Conservation (phyloP, 331 rosid genomes). For the Pyracantha coccinea region DNA sequence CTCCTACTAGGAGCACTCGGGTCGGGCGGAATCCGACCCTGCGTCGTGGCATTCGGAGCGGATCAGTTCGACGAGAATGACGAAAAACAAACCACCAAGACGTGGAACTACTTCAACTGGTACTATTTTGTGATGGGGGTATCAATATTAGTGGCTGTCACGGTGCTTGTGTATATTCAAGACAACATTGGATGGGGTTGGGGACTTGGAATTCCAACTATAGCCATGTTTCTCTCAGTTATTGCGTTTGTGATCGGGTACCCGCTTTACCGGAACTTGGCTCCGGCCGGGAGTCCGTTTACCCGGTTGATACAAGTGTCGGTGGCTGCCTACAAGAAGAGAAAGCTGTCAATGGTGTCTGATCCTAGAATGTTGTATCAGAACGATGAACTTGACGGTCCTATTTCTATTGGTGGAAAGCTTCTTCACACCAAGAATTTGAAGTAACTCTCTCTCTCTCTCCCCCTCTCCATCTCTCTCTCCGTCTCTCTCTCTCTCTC, state of each 20-base stretch:
- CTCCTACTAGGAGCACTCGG: slow-evolving; percentile 60
- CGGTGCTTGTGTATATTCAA: slow-evolving; percentile 83
- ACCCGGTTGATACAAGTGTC: slow-evolving; percentile 65
- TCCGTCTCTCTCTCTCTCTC: background rate
- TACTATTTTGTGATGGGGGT: slow-evolving; percentile 85
- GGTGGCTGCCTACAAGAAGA: slow-evolving; percentile 66
- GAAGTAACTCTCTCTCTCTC: slow-evolving; percentile 33
- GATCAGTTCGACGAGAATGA: slow-evolving; percentile 84
- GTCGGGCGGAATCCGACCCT: slow-evolving; percentile 97
- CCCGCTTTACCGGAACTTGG: slow-evolving; percentile 71
- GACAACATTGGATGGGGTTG: slow-evolving; percentile 91
- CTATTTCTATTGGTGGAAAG: slow-evolving; percentile 55
- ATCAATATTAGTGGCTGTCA: slow-evolving; percentile 69
- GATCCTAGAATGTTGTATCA: slow-evolving; percentile 36
- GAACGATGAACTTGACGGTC: slow-evolving; percentile 60
- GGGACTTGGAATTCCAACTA: slow-evolving; percentile 76
- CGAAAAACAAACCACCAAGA: slow-evolving; percentile 48
- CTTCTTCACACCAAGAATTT: slow-evolving; percentile 54
- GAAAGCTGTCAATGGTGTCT: slow-evolving; percentile 26
- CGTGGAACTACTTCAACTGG: slow-evolving; percentile 90
- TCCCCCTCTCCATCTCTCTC: background rate
- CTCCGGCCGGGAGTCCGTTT: slow-evolving; percentile 84
- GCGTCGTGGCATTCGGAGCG: slow-evolving; percentile 92
- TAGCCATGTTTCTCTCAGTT: slow-evolving; percentile 72
- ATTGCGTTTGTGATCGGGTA: slow-evolving; percentile 55